Evolutionary conservation across 371 early-diverging fungal genomes (phyloP), one percentile per base, ranked within the genome.

Genomic region (Gilbertella persicaria): DNA sequence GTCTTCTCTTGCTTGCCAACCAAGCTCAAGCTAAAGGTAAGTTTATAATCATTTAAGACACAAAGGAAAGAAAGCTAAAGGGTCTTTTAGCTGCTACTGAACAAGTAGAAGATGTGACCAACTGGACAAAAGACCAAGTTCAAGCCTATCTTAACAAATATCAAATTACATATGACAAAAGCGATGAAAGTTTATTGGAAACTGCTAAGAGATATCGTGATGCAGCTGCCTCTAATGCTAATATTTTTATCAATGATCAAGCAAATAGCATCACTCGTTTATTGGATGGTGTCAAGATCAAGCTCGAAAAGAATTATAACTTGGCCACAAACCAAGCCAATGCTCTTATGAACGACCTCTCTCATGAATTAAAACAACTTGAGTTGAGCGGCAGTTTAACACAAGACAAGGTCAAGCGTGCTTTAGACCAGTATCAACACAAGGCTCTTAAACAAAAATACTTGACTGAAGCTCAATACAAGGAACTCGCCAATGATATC

Each of bases 321-420:
- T 37, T 71, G 21, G 43, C 64, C 6, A 52, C 60, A 6, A 40
- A 51, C 44, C 55, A 67, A 23, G 38, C 58, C 12, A 48, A 73
- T 17, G 62, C 23, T 6, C 21, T 77, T 2, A 36, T 49, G 0
- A 52, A 47, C n/a, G 62, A 65, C n/a, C 14, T 77, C 8, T 55
- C 58, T 17, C 74, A 71, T 39, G 54, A 52, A 12, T 47, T 77
- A 37, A 73, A 66, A 14, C 59, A 60, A 37, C 52, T 73, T 0
- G 69, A 71, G 35, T 46, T 77, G 12, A 67, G 67, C 14, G 74
- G 74, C 7, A 60, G 60, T 25, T 55, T 77, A 23, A 61, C 71
- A 5, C 58, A 59, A 7, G 71, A 73, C 0, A 50, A 58, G 23
- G 63, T 69, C 4, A 54, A 64, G 21, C 50, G 60, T 13, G 50